Base-by-base conservation (phyloP, 148 eudicot species). In the Persicaria maculosa region DNA sequence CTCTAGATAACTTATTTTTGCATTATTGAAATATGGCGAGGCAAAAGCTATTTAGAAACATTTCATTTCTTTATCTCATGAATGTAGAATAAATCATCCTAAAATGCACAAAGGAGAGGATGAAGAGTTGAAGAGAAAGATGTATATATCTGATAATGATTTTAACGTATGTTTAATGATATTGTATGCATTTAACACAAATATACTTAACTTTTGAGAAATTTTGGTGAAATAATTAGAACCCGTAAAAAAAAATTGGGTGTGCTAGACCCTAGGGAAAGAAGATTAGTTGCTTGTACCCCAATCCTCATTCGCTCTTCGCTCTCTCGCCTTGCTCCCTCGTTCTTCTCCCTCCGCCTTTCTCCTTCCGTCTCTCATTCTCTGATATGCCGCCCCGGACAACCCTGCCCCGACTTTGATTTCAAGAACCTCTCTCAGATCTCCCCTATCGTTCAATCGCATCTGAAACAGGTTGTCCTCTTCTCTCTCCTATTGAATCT, bases 391-490 rank as follows among this genome's bases (percentile, higher is more conserved):
- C 88, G 82, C 75, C 64, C 91, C 14, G 25, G 80, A 3, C 52
- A 80, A n/a, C n/a, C n/a, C n/a, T n/a, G n/a, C n/a, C n/a, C n/a
- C n/a, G n/a, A n/a, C 81, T 88, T 77, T 62, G 89, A 88, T 65
- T 91, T 94, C 77, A 94, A 94, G 84, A 94, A 88, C 77, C 76
- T 94, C 31, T 86, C 90, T 15, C 88, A 86, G 79, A 92, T 94
- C 81, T 86, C 98, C 19, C 93, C 97, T 7, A 20, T 46, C 55
- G 96, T 90, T 73, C 98, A 87, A 75, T 80, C 86, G 58, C 98
- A 94, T 84, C 98, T 92, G 77, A 91, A 91, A 74, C 89, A 85
- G 91, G 98, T 93, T 6, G 67, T 9, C 17, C 48, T 76, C 72
- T 67, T 16, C 10, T 67, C 20, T 74, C 22, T 76, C 25, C 53